Conservation (phyloP, 306 rosid genomes). For the Senna siamea region DNA sequence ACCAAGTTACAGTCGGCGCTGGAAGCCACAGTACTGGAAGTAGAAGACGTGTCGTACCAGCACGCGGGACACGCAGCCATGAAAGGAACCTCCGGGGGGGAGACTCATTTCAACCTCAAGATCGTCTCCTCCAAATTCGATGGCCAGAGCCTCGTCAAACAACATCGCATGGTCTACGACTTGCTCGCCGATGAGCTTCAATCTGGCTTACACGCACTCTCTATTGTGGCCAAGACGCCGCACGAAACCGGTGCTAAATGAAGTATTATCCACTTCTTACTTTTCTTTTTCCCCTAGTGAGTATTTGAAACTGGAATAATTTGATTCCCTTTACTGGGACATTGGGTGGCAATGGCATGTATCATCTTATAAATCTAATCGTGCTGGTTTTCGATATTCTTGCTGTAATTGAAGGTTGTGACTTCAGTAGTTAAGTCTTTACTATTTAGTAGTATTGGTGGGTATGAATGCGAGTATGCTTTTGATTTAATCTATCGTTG, state of each 20-base stretch:
- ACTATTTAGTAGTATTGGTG: not conserved
- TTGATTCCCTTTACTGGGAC: not conserved
- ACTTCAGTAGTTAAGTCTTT: not conserved
- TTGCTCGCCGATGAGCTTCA: constrained; percentile 63
- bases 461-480: not conserved
- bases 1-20: constrained; percentile 70
- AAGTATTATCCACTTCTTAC: not conserved
- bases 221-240: constrained; percentile 66
- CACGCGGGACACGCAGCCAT: constrained; percentile 88
- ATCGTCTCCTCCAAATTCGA: constrained; percentile 76
- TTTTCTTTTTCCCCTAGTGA: too few relatives aligned
- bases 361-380: too few relatives aligned
- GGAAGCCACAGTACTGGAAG: constrained; percentile 66
- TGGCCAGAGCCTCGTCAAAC: constrained; percentile 67
- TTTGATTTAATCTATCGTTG: not conserved
- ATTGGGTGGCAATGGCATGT: not conserved
- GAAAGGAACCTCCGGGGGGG: constrained; percentile 48
- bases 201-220: constrained; percentile 67
- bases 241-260: constrained; percentile 34
- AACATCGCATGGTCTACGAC: constrained; percentile 69
- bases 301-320: constrained; percentile 14
- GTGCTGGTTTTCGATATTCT: not conserved
- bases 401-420: not conserved
- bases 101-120: constrained; percentile 82
- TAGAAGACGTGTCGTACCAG: constrained; percentile 88